Evolutionary conservation across 139 green algal species (phyloP).

Genomic region (Picochlorum sp.): DNA sequence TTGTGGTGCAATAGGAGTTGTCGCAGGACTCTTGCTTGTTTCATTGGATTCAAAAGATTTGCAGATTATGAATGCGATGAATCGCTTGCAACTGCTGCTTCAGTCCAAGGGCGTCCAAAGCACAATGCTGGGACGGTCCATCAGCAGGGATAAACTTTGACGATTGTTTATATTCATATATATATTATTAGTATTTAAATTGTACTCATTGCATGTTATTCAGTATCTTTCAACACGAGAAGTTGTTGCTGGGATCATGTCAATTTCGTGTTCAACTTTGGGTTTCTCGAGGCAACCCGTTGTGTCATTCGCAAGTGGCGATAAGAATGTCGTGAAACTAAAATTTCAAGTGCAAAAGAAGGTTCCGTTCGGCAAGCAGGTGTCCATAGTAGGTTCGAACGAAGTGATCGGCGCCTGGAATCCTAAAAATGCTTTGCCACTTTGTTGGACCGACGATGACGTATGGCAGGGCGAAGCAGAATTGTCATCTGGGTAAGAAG

Average conservation of each 20-base stretch:
- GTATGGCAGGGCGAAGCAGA: conserved; percentile 30
- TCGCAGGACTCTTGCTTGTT: conserved; percentile 44
- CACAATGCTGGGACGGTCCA: too few species aligned
- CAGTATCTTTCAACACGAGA: too few species aligned
- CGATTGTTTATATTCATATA: too few species aligned
- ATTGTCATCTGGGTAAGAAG: too few species aligned
- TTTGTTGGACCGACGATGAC: conserved; percentile 41
- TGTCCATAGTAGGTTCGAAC: conserved; percentile 27
- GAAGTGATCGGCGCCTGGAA: conserved; percentile 32
- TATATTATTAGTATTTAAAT: too few species aligned
- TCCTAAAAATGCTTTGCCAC: background rate
- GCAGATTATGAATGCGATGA: background rate
- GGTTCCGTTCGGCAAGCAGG: conserved; percentile 18
- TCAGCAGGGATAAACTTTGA: too few species aligned
- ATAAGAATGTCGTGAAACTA: background rate
- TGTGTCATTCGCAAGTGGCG: background rate
- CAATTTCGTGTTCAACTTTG: too few species aligned
- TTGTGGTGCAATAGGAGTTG: conserved; percentile 38
- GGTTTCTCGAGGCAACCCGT: too few species aligned
- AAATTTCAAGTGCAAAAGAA: conserved; percentile 1
- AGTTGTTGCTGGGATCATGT: too few species aligned
- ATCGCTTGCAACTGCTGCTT: background rate
- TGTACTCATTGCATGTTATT: too few species aligned
- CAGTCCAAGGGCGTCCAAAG: too few species aligned
- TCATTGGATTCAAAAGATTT: too few species aligned